Conservation (phyloP, 495 filamentous ascomycete species). For the Letharia columbiana region DNA sequence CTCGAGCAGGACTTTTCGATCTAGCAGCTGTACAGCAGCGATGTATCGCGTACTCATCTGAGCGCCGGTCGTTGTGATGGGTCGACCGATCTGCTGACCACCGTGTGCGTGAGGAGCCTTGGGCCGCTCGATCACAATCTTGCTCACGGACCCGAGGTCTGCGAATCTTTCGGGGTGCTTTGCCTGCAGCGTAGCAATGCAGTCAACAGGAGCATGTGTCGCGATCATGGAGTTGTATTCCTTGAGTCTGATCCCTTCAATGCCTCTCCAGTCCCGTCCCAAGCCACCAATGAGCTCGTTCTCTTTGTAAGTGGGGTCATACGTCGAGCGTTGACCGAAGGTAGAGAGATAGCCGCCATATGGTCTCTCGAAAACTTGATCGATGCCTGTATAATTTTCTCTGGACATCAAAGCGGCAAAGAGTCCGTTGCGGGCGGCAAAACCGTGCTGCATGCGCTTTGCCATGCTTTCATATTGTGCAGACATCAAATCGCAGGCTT, state of each 20-base stretch:
- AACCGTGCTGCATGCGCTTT: constrained; percentile 42
- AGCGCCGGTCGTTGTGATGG: constrained; percentile 33
- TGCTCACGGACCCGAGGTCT: constrained; percentile 22
- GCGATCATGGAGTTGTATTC: constrained; percentile 36
- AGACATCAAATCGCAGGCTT: constrained; percentile 37
- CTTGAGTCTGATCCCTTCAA: constrained; percentile 34
- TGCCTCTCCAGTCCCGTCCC: constrained; percentile 33
- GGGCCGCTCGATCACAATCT: constrained; percentile 28
- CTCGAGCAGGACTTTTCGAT: constrained; percentile 31
- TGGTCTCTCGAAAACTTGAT: constrained; percentile 35
- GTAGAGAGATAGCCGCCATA: constrained; percentile 39
- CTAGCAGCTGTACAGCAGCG: constrained; percentile 35
- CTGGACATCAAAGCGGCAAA: constrained; percentile 35
- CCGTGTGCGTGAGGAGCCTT: constrained; percentile 33
- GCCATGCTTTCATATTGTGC: constrained; percentile 38
- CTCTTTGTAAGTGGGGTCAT: constrained; percentile 28
- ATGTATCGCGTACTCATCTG: constrained; percentile 41
- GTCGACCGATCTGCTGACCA: constrained; percentile 34
- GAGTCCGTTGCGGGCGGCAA: constrained; percentile 39
- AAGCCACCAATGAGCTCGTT: constrained; percentile 32
- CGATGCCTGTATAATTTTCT: constrained; percentile 36
- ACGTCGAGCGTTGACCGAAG: constrained; percentile 32
- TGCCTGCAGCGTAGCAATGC: constrained; percentile 26
- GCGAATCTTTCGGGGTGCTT: constrained; percentile 24
- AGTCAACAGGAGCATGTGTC: constrained; percentile 32